phyloP scores from a whole-genome alignment of 352 stramenopile species.

The Phytopythium delawarense region DNA sequence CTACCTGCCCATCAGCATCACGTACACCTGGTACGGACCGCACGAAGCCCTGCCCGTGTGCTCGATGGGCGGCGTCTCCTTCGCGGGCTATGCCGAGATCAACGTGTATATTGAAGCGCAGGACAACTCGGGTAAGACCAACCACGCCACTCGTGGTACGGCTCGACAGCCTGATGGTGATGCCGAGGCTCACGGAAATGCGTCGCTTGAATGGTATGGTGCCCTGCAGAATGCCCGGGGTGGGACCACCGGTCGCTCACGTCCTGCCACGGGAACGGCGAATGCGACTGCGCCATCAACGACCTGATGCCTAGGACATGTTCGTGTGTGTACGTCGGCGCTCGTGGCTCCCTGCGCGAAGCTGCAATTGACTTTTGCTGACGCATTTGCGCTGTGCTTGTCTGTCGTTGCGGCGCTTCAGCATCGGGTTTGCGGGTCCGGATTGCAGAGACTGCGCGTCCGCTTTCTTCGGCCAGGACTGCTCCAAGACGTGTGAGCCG shows the following conservation, averaged over 20 bases:
- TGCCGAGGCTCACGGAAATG: not conserved
- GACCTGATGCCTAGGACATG: constrained; percentile 56
- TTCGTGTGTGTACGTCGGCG: constrained; percentile 57
- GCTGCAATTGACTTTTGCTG: not conserved
- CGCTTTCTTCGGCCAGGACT: constrained; percentile 54
- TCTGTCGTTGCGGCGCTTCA: constrained; percentile 1
- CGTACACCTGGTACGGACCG: constrained; percentile 54
- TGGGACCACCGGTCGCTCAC: constrained; percentile 51
- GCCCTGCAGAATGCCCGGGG: constrained; percentile 52
- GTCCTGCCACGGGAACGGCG: constrained; percentile 60
- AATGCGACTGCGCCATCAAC: constrained; percentile 65
- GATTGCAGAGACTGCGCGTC: constrained; percentile 64
- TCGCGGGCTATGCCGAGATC: constrained; percentile 67
- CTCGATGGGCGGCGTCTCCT: constrained; percentile 77
- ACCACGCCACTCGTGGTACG: not conserved
- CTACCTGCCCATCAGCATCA: constrained; percentile 40
- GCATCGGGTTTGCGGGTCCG: constrained; percentile 54
- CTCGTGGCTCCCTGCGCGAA: not conserved
- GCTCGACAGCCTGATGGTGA: not conserved
- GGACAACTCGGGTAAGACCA: constrained; percentile 54
- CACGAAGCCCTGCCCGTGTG: constrained; percentile 56
- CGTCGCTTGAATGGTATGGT: not conserved
- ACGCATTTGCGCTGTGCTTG: not conserved
- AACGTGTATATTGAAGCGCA: constrained; percentile 81
- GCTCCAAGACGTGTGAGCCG: constrained; percentile 53